Conservation (phyloP, 129 eudicot genomes). For the Solidago caesia region DNA sequence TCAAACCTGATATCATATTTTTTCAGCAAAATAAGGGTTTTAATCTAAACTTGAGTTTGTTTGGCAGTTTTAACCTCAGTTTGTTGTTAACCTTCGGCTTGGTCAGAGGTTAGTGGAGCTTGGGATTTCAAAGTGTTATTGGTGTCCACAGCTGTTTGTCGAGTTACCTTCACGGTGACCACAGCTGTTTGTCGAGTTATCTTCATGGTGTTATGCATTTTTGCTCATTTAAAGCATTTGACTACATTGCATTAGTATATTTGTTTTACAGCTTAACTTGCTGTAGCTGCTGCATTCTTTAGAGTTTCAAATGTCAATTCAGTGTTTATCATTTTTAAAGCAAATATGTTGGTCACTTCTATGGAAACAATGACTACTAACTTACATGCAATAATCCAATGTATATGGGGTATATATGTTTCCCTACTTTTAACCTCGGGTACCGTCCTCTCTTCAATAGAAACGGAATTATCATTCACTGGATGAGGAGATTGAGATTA, state of each 20-base stretch:
- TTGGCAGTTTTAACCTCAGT: neutral
- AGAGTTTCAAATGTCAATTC: neutral
- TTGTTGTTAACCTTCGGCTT: neutral
- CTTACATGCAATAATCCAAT: constrained; percentile 5
- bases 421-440: constrained; percentile 10
- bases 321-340: neutral
- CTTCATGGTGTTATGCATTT: neutral
- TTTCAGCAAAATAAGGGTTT: no score
- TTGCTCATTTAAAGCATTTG: neutral
- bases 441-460: constrained; percentile 20
- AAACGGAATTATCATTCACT: constrained; percentile 44
- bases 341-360: neutral
- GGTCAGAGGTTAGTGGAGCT: neutral
- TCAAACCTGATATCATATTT: no score
- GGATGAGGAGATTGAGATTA: constrained; percentile 60
- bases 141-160: neutral
- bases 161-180: neutral
- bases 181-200: neutral
- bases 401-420: neutral
- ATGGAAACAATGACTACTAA: neutral
- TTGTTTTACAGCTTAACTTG: neutral
- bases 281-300: neutral
- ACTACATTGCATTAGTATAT: neutral
- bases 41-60: no score
- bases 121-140: neutral